These are phyloP conservation scores for Phytophthora palmivora DNA, from an alignment of 352 stramenopile species.

Conservation along the genomic window DNA sequence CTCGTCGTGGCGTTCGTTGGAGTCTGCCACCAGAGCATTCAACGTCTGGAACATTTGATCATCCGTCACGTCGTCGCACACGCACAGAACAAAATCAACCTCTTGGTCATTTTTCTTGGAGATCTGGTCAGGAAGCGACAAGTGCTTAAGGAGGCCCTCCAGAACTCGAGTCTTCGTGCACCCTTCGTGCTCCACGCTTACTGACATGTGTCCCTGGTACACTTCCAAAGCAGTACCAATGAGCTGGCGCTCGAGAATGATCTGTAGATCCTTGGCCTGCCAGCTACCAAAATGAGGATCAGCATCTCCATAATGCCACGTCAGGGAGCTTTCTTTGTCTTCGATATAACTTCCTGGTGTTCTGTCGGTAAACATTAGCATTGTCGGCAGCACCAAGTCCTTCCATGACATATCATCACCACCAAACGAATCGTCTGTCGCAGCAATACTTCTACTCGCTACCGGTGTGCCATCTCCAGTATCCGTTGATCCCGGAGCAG, in stretches of 20 bases:
- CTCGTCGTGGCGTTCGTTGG: constrained; percentile 74
- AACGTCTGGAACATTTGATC: constrained; percentile 93
- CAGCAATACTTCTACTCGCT: constrained; percentile 31
- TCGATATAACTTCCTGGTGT: constrained; percentile 86
- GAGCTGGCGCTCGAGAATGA: constrained; percentile 87
- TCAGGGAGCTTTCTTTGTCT: constrained; percentile 87
- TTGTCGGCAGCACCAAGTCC: constrained; percentile 77
- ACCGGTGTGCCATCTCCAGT: constrained; percentile 29
- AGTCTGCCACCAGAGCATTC: constrained; percentile 77
- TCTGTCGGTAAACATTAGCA: constrained; percentile 79
- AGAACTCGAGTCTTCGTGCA: constrained; percentile 83
- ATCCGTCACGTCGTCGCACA: constrained; percentile 89
- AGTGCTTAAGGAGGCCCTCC: constrained; percentile 75
- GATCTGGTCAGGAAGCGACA: constrained; percentile 77
- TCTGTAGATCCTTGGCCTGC: constrained; percentile 92
- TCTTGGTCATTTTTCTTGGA: constrained; percentile 66
- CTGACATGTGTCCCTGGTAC: constrained; percentile 83
- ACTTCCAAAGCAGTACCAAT: constrained; percentile 88
- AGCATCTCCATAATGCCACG: constrained; percentile 89
- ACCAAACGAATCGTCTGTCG: constrained; percentile 58
- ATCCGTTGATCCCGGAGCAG: constrained; percentile 23
- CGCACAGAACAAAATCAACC: constrained; percentile 90
- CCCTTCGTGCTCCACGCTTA: constrained; percentile 84
- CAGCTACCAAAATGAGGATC: constrained; percentile 88
- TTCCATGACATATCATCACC: constrained; percentile 81